Evolutionary conservation across 31 red algal genomes (phyloP), one percentile per base, ranked within the genome.

Genomic region (Odonthalia washingtoniensis): DNA sequence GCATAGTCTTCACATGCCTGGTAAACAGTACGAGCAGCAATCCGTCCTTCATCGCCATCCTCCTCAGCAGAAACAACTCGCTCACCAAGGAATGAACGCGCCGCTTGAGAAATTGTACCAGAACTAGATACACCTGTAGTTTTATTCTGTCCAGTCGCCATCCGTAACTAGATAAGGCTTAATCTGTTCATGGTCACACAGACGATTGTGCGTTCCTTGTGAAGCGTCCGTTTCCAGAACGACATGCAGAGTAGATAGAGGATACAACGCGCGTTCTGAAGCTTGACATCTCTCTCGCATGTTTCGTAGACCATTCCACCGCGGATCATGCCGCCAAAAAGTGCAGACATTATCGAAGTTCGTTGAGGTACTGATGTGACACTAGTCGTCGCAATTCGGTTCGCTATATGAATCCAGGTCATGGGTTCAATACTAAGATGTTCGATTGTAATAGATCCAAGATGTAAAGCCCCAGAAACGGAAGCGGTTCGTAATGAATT

Each of bases 1-100:
- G 91, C 91, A 49, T 94, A 94, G 40, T 94, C 91, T 75, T 94
- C 91, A 57, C 91, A 94, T 28, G 91, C 91, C 28, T 94, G 91
- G 49, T 94, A 94, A 3, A 94, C 85, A 30, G 91, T 94, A 35
- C 80, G 42, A 41, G 91, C 81, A 3, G 91, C 91, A 82, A 94
- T 94, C 3, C 91, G 91, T 35, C 80, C 91, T 37, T 94, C 91
- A 45, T 94, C 91, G 63, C 91, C 91, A 74, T 94, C 91, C 73
- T 94, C 91, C 65, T 94, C 91, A 1, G 91, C 91, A 38, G 91
- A 76, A 40, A 94, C 91, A 2, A 94, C 91, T 21, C 91, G 66
- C 68, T 94, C 91, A 4, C 91, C 91, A 3, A 94, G 91, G 77
- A 94, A 94, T 65, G 91, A 94, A 32, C 91, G 69, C 1, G 91